These are phyloP conservation scores for Monilinia fructicola DNA, from an alignment of 2,329 filamentous ascomycete genomes.

Conservation along the genomic window DNA sequence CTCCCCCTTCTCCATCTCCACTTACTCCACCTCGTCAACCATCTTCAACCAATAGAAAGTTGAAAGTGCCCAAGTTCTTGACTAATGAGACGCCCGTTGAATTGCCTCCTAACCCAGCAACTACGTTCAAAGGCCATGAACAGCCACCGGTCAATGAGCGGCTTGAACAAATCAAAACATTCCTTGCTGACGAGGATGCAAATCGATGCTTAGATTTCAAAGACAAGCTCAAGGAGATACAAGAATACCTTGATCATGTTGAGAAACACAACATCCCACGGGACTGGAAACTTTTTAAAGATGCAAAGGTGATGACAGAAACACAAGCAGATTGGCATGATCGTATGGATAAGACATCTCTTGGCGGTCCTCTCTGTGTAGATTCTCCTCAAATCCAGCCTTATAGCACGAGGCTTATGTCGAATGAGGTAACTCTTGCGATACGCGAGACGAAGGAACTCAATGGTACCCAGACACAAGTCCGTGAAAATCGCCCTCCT, in stretches of 20 bases:
- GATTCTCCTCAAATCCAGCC: conserved; percentile 23
- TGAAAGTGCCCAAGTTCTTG: conserved; percentile 16
- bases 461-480: conserved; percentile 26
- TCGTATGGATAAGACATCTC: conserved; percentile 14
- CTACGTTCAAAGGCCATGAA: conserved; percentile 31
- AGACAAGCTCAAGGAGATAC: conserved; percentile 39
- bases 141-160: conserved; percentile 42
- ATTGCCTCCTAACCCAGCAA: not conserved
- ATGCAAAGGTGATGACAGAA: conserved; percentile 33
- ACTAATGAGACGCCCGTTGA: not conserved
- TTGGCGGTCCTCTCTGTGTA: conserved; percentile 16
- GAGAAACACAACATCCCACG: conserved; percentile 3
- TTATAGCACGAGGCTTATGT: conserved; percentile 31
- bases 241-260: conserved; percentile 32
- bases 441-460: conserved; percentile 25
- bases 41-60: not conserved
- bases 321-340: conserved; percentile 33
- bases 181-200: conserved; percentile 51
- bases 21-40: too few relatives aligned
- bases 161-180: conserved; percentile 44
- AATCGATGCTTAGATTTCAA: conserved; percentile 47
- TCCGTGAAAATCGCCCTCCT: conserved; percentile 32
- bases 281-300: conserved; percentile 27
- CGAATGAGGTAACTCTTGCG: conserved; percentile 16
- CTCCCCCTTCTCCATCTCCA: too few relatives aligned